A percentile compares a stretch with the other conserved stretches of the same genome.
These are phyloP conservation scores for Fusarium heterosporum DNA, from an alignment of 2,329 filamentous ascomycete genomes.

Conservation along the genomic window DNA sequence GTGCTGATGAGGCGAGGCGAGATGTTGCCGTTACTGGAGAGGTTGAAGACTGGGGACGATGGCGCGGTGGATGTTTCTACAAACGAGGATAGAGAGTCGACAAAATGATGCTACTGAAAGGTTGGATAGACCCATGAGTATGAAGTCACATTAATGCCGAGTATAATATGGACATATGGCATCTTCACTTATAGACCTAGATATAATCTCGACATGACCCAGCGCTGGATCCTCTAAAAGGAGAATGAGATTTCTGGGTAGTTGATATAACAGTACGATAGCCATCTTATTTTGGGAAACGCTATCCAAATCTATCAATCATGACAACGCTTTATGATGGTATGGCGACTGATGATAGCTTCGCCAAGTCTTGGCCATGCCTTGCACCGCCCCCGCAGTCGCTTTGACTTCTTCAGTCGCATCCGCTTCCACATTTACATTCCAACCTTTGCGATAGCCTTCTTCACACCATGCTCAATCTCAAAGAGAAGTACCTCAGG, in stretches of 20 bases:
- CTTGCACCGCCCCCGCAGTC: background rate
- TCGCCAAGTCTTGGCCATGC: background rate
- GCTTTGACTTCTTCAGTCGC: background rate
- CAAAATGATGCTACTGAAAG: background rate
- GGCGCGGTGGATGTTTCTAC: constrained; percentile 5
- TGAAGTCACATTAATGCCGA: background rate
- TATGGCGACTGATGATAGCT: background rate
- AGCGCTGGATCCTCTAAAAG: too few relatives aligned
- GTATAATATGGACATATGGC: background rate
- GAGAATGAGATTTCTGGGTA: too few relatives aligned
- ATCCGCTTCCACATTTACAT: background rate
- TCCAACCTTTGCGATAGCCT: constrained; percentile 33
- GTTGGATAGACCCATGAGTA: background rate
- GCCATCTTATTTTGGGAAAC: background rate
- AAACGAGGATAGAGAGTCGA: constrained; percentile 3
- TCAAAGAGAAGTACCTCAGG: constrained; percentile 16
- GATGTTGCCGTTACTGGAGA: constrained; percentile 47
- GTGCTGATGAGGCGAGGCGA: constrained; percentile 65
- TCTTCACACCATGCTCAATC: constrained; percentile 23
- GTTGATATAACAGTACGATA: background rate
- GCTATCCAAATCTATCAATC: constrained; percentile 19
- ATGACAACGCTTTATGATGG: constrained; percentile 14
- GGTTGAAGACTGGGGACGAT: background rate
- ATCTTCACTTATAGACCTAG: background rate
- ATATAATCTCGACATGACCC: too few relatives aligned